phyloP scores from a whole-genome alignment of 2,329 filamentous ascomycete species.

The Trichoderma harzianum region DNA sequence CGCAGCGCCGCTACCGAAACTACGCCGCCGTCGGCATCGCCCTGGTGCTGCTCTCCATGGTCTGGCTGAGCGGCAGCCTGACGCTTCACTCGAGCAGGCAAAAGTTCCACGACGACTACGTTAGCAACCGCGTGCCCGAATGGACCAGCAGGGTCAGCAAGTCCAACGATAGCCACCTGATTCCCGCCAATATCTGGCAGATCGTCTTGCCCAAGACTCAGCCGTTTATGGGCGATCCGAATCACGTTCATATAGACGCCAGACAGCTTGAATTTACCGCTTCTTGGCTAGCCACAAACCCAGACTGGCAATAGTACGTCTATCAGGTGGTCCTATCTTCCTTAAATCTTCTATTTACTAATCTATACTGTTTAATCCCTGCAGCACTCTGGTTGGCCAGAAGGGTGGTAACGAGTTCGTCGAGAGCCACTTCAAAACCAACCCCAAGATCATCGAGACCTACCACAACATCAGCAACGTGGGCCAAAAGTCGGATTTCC shows the following conservation, averaged over 20 bases:
- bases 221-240: not conserved
- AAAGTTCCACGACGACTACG: not conserved
- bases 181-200: constrained; percentile 13
- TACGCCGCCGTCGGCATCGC: constrained; percentile 12
- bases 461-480: constrained; percentile 23
- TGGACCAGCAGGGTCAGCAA: not conserved
- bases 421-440: constrained; percentile 11
- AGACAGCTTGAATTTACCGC: constrained; percentile 3
- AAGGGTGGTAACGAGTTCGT: constrained; percentile 28
- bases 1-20: constrained; percentile 4
- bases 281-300: constrained; percentile 14
- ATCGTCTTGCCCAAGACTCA: constrained; percentile 12
- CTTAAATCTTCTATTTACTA: not conserved
- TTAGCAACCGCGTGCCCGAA: not conserved
- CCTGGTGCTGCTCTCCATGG: not conserved
- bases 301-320: constrained; percentile 11
- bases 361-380: not conserved
- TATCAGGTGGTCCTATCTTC: not conserved
- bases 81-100: not conserved
- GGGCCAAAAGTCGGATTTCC: constrained; percentile 31
- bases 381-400: constrained; percentile 27
- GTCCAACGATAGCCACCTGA: not conserved
- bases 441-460: constrained; percentile 21
- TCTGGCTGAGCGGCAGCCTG: constrained; percentile 3
- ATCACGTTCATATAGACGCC: not conserved